Evolutionary conservation across 1,139 yeast species (phyloP).

Genomic region (Suhomyces chickasaworum): DNA sequence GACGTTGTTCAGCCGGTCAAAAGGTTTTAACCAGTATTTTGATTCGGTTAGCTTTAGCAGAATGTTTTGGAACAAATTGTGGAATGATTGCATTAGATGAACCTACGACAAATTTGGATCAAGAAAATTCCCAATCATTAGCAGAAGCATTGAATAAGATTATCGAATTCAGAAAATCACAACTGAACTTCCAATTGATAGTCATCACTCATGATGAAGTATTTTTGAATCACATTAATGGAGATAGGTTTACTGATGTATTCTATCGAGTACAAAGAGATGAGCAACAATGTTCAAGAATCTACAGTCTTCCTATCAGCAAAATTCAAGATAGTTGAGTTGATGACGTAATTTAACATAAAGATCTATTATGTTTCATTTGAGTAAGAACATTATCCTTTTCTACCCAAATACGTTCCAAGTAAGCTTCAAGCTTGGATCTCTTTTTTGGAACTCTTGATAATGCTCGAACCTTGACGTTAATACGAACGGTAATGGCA

Average conservation of each 20-base stretch:
- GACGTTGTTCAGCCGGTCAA: constrained; percentile 98
- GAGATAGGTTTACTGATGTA: constrained; percentile 83
- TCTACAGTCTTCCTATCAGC: constrained; percentile 49
- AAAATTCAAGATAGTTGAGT: constrained; percentile 32
- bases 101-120: constrained; percentile 95
- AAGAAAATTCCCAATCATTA: constrained; percentile 83
- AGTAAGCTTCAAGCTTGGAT: constrained; percentile 63
- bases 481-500: constrained; percentile 48
- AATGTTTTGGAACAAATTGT: constrained; percentile 92
- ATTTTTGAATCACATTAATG: constrained; percentile 81
- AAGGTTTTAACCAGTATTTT: constrained; percentile 91
- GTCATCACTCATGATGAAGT: constrained; percentile 96
- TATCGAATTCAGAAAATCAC: constrained; percentile 72
- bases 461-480: constrained; percentile 49
- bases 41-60: constrained; percentile 89
- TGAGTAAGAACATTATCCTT: constrained; percentile 30
- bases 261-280: constrained; percentile 82
- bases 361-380: background rate
- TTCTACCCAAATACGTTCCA: constrained; percentile 70
- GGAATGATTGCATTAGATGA: constrained; percentile 97
- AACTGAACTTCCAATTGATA: constrained; percentile 88
- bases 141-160: constrained; percentile 79
- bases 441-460: constrained; percentile 54
- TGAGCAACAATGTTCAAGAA: constrained; percentile 76
- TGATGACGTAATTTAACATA: too few species aligned